A percentile compares a stretch with the other conserved stretches of the same genome.
phyloP scores from a whole-genome alignment of 2,329 filamentous ascomycete genomes.

The Hymenoscyphus linearis region DNA sequence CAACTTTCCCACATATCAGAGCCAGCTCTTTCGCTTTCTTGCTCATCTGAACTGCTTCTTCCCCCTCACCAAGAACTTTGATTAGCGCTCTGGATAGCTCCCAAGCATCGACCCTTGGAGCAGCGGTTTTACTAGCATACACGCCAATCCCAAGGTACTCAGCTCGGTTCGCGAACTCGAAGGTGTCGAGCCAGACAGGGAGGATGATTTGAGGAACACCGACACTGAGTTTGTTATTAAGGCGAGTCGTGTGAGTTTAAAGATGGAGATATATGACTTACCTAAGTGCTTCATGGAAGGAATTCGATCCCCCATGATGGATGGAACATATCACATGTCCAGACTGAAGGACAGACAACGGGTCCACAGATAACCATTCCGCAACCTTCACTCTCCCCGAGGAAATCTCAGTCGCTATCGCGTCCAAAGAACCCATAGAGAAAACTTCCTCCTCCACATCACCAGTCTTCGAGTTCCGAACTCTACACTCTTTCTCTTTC shows the following conservation, averaged over 20 bases:
- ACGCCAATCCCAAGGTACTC: conserved; percentile 40
- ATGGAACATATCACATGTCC: conserved; percentile 34
- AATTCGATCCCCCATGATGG: conserved; percentile 39
- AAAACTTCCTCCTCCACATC: background rate
- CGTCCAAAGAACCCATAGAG: conserved; percentile 7
- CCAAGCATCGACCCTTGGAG: conserved; percentile 14
- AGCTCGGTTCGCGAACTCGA: conserved; percentile 39
- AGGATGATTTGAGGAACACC: conserved; percentile 43
- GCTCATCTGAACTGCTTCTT: conserved; percentile 14
- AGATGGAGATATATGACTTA: too few relatives aligned
- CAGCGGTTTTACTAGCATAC: conserved; percentile 16
- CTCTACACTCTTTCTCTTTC: background rate
- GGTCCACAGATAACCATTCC: conserved; percentile 38
- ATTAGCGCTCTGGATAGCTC: conserved; percentile 18
- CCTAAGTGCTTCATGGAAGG: conserved; percentile 41
- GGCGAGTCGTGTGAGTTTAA: too few relatives aligned
- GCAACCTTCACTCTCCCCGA: conserved; percentile 34
- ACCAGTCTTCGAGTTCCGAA: background rate
- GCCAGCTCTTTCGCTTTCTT: conserved; percentile 18
- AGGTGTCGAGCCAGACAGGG: conserved; percentile 42
- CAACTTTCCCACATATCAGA: conserved; percentile 9
- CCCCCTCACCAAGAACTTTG: conserved; percentile 15
- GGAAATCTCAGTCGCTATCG: conserved; percentile 9
- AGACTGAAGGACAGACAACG: conserved; percentile 33
- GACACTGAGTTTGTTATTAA: conserved; percentile 27